A percentile compares a stretch with the other conserved stretches of the same genome.
These are phyloP conservation scores for Agrocybe praecox DNA, from an alignment of 768 basidiomycete genomes.

Conservation along the genomic window DNA sequence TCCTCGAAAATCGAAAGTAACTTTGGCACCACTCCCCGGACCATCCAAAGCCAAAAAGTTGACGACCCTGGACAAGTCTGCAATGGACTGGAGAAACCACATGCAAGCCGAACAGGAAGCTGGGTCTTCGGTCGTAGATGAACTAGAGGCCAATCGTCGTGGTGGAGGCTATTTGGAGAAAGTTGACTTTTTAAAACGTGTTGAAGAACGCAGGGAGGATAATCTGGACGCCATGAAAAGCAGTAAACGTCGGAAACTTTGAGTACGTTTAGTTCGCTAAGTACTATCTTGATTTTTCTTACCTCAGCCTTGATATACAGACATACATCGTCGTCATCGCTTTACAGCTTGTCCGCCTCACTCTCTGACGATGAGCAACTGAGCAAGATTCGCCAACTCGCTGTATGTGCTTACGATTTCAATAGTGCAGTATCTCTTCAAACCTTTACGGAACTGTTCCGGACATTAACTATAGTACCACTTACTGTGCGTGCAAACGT, in stretches of 20 bases:
- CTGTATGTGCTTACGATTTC: too few species aligned
- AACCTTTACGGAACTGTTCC: too few species aligned
- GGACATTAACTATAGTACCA: too few species aligned
- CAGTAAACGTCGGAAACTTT: slow-evolving; percentile 52
- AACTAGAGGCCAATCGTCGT: slow-evolving; percentile 73
- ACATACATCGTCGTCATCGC: neutral
- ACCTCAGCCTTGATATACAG: too few species aligned
- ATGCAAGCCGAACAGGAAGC: slow-evolving; percentile 42
- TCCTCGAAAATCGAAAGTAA: slow-evolving; percentile 66
- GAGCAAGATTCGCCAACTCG: neutral
- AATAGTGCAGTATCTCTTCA: too few species aligned
- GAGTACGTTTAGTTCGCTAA: neutral
- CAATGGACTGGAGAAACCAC: slow-evolving; percentile 84
- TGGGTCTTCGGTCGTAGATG: slow-evolving; percentile 52
- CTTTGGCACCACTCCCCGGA: slow-evolving; percentile 56
- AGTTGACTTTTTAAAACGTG: slow-evolving; percentile 79
- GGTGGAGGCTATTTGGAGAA: slow-evolving; percentile 85
- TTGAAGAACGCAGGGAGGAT: slow-evolving; percentile 71
- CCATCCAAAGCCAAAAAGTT: slow-evolving; percentile 70
- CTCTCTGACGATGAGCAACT: neutral
- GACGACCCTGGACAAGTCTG: slow-evolving; percentile 82
- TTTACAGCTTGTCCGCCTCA: too few species aligned
- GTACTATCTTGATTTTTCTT: neutral
- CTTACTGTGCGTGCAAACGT: too few species aligned
- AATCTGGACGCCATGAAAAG: slow-evolving; percentile 57